These are phyloP conservation scores for Chlamydomonas incerta DNA, from an alignment of 139 green algal species.

Conservation along the genomic window DNA sequence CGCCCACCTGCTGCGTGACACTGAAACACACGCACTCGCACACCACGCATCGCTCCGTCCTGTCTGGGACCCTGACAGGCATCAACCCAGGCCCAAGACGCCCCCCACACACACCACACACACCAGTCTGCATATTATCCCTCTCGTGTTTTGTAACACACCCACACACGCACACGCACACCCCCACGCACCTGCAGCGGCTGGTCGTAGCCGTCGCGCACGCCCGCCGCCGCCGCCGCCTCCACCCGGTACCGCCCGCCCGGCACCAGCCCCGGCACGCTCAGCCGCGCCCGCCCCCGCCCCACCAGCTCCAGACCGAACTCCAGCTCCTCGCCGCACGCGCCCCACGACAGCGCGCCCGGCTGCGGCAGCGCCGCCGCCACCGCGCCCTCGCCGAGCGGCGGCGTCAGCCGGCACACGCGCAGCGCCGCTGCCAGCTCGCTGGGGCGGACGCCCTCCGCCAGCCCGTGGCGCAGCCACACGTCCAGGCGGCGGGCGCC, in stretches of 20 bases:
- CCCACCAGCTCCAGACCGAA: not conserved
- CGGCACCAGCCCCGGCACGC: not conserved
- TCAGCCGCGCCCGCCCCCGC: not conserved
- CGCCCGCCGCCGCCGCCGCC: not conserved
- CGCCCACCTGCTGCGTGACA: too few species aligned
- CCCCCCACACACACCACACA: not conserved
- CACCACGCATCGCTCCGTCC: not conserved
- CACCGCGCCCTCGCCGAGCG: not conserved
- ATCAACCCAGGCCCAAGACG: not conserved
- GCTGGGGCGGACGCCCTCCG: not conserved
- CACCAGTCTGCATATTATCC: not conserved
- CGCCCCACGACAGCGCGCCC: not conserved
- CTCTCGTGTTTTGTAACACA: slow-evolving; percentile 15
- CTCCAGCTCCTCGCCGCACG: too few species aligned
- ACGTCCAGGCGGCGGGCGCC: slow-evolving; percentile 59
- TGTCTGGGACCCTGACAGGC: not conserved
- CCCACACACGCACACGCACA: too few species aligned
- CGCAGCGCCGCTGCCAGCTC: slow-evolving; percentile 14
- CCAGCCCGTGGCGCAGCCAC: slow-evolving; percentile 60
- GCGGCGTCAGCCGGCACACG: slow-evolving; percentile 28
- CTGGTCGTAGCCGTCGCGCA: slow-evolving; percentile 12
- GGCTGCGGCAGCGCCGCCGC: not conserved
- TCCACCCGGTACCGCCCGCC: not conserved
- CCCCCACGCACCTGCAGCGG: too few species aligned
- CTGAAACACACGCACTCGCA: too few species aligned